These are phyloP conservation scores for Circinella umbellata DNA, from an alignment of 371 early-diverging fungal species.

Conservation along the genomic window DNA sequence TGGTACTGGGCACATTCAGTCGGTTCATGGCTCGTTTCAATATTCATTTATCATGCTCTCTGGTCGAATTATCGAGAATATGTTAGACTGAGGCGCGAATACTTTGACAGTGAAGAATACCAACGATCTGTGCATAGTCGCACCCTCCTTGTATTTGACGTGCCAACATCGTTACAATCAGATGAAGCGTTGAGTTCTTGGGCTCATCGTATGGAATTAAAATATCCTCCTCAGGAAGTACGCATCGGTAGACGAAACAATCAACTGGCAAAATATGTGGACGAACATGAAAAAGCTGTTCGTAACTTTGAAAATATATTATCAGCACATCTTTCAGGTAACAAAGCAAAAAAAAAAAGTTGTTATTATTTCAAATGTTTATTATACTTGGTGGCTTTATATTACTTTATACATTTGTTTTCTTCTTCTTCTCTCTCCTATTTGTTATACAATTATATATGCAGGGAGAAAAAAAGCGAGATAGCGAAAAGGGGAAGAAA, in stretches of 20 bases:
- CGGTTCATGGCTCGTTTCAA: slow-evolving; percentile 62
- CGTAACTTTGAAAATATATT: slow-evolving; percentile 68
- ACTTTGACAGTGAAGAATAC: slow-evolving; percentile 67
- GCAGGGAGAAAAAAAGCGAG: background rate
- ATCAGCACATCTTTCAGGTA: slow-evolving; percentile 60
- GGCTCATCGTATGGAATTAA: slow-evolving; percentile 50
- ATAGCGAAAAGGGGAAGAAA: background rate
- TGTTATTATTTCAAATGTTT: background rate
- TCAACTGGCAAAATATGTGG: slow-evolving; percentile 67
- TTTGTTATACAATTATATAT: background rate
- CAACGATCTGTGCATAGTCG: slow-evolving; percentile 65
- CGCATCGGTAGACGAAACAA: slow-evolving; percentile 74
- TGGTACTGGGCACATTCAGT: slow-evolving; percentile 69
- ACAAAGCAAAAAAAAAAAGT: slow-evolving; percentile 3
- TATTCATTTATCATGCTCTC: slow-evolving; percentile 51
- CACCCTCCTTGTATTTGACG: slow-evolving; percentile 73
- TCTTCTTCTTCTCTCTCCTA: background rate
- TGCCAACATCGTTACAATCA: slow-evolving; percentile 65
- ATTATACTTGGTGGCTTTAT: no score
- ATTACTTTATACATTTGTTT: no score
- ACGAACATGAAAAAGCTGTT: slow-evolving; percentile 73
- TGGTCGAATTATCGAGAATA: slow-evolving; percentile 58
- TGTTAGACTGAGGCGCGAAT: slow-evolving; percentile 54
- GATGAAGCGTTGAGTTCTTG: slow-evolving; percentile 60
- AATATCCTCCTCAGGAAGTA: slow-evolving; percentile 60